Evolutionary conservation across 176 grass and related monocot genomes (phyloP).

Genomic region (Musa acuminata): DNA sequence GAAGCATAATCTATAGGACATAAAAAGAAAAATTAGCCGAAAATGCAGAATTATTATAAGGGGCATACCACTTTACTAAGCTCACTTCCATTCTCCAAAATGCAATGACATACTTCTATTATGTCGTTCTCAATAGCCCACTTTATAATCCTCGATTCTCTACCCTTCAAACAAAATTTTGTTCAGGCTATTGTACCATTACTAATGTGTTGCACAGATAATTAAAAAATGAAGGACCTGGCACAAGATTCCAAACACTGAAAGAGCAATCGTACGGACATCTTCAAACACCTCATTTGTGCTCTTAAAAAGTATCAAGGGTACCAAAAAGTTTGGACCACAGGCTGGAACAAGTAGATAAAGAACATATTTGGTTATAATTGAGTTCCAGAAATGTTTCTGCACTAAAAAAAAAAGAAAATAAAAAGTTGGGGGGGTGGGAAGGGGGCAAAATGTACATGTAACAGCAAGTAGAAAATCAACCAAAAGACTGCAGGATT

Average conservation of each 20-base stretch:
- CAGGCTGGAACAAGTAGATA: constrained; percentile 1
- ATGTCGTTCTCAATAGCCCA: constrained; percentile 14
- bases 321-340: constrained; percentile 17
- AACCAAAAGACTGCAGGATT: background rate
- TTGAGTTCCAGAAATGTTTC: background rate
- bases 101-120: constrained; percentile 2
- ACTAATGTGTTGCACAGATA: background rate
- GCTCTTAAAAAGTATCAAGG: constrained; percentile 15
- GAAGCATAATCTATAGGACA: background rate
- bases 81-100: constrained; percentile 14
- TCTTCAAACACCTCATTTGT: constrained; percentile 10
- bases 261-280: constrained; percentile 14
- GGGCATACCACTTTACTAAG: constrained; percentile 11
- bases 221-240: constrained; percentile 5
- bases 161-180: constrained; percentile 17
- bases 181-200: background rate
- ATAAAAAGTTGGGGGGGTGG: too few species aligned
- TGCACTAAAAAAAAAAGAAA: too few species aligned
- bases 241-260: constrained; percentile 15
- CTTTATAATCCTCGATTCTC: constrained; percentile 3
- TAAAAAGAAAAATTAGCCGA: background rate
- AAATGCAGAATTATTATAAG: background rate
- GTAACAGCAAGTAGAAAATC: background rate
- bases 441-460: background rate
- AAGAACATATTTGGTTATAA: background rate